A percentile compares a stretch with the other conserved stretches of the same genome.
Conservation (phyloP, 2,329 filamentous ascomycete species). For the Aspergillus hortae region DNA sequence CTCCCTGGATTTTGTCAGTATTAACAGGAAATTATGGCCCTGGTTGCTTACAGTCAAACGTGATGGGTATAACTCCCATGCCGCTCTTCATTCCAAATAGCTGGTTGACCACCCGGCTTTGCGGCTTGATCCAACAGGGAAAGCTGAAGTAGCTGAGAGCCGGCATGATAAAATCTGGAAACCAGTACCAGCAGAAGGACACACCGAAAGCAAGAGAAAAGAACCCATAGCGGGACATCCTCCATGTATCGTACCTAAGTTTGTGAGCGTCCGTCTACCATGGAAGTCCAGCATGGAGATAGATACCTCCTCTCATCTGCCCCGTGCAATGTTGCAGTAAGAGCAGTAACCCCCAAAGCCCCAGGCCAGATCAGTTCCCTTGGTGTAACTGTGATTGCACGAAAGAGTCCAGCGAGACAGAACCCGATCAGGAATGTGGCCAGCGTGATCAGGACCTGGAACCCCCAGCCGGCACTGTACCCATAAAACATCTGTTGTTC, state of each 20-base stretch:
- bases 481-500: constrained; percentile 28
- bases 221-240: constrained; percentile 30
- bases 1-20: constrained; percentile 16
- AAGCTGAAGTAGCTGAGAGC: constrained; percentile 29
- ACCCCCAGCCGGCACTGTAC: constrained; percentile 23
- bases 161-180: constrained; percentile 29
- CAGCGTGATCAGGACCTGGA: constrained; percentile 50
- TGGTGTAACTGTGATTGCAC: constrained; percentile 51
- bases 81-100: constrained; percentile 26
- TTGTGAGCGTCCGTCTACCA: too few relatives aligned
- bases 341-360: constrained; percentile 53
- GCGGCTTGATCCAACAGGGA: constrained; percentile 27
- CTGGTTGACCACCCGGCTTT: constrained; percentile 25
- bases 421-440: constrained; percentile 66
- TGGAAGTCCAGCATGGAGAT: too few relatives aligned
- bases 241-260: constrained; percentile 36
- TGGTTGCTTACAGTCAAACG: constrained; percentile 41
- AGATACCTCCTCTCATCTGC: too few relatives aligned
- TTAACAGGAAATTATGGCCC: constrained; percentile 50
- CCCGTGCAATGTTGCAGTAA: constrained; percentile 66
- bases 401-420: constrained; percentile 55
- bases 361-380: constrained; percentile 62
- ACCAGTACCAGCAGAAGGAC: constrained; percentile 27
- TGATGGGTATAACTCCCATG: constrained; percentile 30
- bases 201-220: constrained; percentile 16